These are phyloP conservation scores for Septoria petroselini DNA, from an alignment of 2,329 filamentous ascomycete genomes.

Conservation along the genomic window DNA sequence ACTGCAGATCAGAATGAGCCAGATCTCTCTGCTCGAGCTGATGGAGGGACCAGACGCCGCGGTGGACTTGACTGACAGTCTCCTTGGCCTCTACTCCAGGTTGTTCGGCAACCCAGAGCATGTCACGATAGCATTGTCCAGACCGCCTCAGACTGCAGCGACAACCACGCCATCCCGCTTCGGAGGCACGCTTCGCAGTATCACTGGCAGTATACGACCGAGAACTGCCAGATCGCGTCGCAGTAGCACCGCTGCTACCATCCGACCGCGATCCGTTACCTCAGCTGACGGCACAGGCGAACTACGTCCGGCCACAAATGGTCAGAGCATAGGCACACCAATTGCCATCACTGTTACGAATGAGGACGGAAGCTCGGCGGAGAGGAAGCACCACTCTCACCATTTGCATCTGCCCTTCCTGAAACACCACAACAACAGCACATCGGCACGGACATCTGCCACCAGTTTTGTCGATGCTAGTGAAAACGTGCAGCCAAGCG, in stretches of 20 bases:
- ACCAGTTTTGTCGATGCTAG: slow-evolving; percentile 16
- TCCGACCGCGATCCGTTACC: slow-evolving; percentile 19
- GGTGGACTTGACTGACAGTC: slow-evolving; percentile 81
- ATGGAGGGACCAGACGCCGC: slow-evolving; percentile 79
- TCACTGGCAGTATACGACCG: slow-evolving; percentile 67
- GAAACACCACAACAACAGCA: slow-evolving; percentile 13
- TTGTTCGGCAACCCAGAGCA: slow-evolving; percentile 66
- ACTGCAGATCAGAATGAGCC: slow-evolving; percentile 94
- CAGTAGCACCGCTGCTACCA: slow-evolving; percentile 42
- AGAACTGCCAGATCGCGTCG: slow-evolving; percentile 35
- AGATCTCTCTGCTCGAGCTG: slow-evolving; percentile 77
- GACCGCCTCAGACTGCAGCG: slow-evolving; percentile 51
- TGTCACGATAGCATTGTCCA: slow-evolving; percentile 15
- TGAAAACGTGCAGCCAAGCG: slow-evolving; percentile 18
- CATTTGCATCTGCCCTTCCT: slow-evolving; percentile 38
- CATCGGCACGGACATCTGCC: slow-evolving; percentile 15
- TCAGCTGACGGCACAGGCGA: slow-evolving; percentile 24
- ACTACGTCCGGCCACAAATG: slow-evolving; percentile 22
- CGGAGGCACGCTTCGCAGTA: slow-evolving; percentile 44
- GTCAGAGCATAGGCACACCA: slow-evolving; percentile 40
- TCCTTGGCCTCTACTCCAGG: slow-evolving; percentile 75
- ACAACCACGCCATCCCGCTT: slow-evolving; percentile 28
- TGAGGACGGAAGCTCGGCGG: slow-evolving; percentile 48
- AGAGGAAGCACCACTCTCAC: slow-evolving; percentile 40
- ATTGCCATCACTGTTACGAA: slow-evolving; percentile 76